These are phyloP conservation scores for Alternaria angustiovoidea DNA, from an alignment of 2,329 filamentous ascomycete species.

Conservation along the genomic window DNA sequence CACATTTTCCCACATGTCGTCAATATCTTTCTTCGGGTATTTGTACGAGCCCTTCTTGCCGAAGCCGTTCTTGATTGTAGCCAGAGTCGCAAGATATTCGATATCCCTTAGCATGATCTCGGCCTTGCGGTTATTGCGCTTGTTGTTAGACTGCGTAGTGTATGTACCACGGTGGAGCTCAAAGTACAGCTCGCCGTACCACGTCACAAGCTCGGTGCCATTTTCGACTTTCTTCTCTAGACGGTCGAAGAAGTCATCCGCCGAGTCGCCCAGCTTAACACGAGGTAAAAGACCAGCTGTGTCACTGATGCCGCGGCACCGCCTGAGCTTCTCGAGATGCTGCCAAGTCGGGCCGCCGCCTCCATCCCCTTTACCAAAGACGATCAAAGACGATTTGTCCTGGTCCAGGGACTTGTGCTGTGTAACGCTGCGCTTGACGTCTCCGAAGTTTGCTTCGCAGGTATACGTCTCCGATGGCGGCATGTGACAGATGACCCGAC, in stretches of 20 bases:
- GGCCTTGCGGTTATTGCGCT: conserved; percentile 86
- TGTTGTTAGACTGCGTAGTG: conserved; percentile 97
- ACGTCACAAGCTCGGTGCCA: conserved; percentile 81
- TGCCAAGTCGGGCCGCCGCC: conserved; percentile 94
- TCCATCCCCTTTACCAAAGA: conserved; percentile 96
- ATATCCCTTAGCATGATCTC: conserved; percentile 88
- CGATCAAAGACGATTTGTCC: conserved; percentile 86
- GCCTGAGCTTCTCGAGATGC: conserved; percentile 91
- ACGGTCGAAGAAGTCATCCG: conserved; percentile 91
- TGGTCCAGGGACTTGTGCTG: conserved; percentile 97
- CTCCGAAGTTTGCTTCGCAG: conserved; percentile 91
- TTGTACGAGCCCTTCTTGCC: conserved; percentile 66
- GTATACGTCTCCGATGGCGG: conserved; percentile 95
- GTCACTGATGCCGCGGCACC: conserved; percentile 91
- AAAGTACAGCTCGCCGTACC: conserved; percentile 98
- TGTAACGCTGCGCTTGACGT: conserved; percentile 85
- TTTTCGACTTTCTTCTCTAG: conserved; percentile 78
- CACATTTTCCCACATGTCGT: conserved; percentile 93
- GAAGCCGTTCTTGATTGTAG: conserved; percentile 72
- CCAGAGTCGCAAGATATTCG: conserved; percentile 86
- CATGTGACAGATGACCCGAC: conserved; percentile 98
- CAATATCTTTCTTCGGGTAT: conserved; percentile 93
- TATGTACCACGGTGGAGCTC: conserved; percentile 97
- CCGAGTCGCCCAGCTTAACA: conserved; percentile 85
- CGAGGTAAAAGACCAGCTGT: conserved; percentile 83